Conservation (phyloP, 306 rosid species). For the Quercus alba region DNA sequence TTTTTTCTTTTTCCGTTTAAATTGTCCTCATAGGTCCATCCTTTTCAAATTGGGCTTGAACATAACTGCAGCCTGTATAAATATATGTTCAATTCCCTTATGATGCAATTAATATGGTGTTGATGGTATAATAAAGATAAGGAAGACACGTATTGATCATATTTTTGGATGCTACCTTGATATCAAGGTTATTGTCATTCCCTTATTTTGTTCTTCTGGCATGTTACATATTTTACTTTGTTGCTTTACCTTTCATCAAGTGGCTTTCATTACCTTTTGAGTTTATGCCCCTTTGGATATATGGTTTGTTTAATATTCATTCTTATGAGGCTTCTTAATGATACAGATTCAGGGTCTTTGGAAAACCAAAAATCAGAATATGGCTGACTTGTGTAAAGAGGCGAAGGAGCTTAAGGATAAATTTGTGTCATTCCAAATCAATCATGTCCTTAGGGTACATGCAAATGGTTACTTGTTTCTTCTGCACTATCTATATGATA, state of each 20-base stretch:
- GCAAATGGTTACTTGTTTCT: constrained; percentile 6
- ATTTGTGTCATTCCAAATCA: constrained; percentile 67
- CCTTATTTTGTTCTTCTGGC: not conserved
- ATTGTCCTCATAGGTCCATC: not conserved
- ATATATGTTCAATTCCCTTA: not conserved
- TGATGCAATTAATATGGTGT: not conserved
- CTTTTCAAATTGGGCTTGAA: not conserved
- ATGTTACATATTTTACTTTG: not conserved
- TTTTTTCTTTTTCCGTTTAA: not conserved
- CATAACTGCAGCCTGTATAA: not conserved
- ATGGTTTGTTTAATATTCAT: not conserved
- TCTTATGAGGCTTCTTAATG: constrained; percentile 8
- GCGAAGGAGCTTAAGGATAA: constrained; percentile 54
- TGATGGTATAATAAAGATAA: not conserved
- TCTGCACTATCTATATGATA: not conserved
- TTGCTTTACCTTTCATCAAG: not conserved
- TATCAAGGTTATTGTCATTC: not conserved
- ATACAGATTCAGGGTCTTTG: constrained; percentile 69
- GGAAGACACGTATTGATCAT: not conserved
- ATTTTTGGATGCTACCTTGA: not conserved
- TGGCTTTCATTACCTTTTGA: not conserved
- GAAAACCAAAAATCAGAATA: constrained; percentile 62
- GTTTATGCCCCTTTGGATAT: not conserved
- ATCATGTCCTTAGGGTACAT: constrained; percentile 68
- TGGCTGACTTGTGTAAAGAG: constrained; percentile 56